Conservation (phyloP, 345 rosid species). For the Melastoma malabathricum region DNA sequence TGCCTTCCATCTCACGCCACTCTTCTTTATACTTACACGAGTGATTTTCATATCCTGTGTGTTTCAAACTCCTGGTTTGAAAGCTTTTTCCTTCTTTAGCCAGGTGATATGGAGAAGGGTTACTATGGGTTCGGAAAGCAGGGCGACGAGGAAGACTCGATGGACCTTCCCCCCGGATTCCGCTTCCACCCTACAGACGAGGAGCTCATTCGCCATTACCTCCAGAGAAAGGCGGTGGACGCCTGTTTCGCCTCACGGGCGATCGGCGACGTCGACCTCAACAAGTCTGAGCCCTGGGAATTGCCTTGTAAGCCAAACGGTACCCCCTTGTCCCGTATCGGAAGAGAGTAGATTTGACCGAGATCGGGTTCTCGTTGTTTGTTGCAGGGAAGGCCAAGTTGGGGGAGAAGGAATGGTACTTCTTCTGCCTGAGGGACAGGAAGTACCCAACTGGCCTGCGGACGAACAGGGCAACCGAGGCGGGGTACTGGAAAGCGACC, state of each 20-base stretch:
- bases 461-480: conserved; percentile 80
- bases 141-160: conserved; percentile 54
- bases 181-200: conserved; percentile 93
- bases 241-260: conserved; percentile 47
- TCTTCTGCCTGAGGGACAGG: conserved; percentile 79
- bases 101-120: conserved; percentile 27
- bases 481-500: conserved; percentile 94
- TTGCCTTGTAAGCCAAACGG: conserved; percentile 49
- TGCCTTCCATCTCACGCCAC: too few relatives aligned
- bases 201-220: conserved; percentile 79
- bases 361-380: conserved; percentile 3
- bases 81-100: background rate
- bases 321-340: background rate
- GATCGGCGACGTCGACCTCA: conserved; percentile 85
- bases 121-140: conserved; percentile 29
- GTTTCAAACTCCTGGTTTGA: background rate
- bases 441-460: conserved; percentile 85
- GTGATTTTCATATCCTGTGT: background rate
- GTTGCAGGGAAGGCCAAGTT: conserved; percentile 77
- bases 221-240: conserved; percentile 57
- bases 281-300: conserved; percentile 98
- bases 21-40: too few relatives aligned
- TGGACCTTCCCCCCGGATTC: conserved; percentile 88
- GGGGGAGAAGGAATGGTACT: conserved; percentile 97
- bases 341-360: background rate